phyloP scores from a whole-genome alignment of 495 filamentous ascomycete species.

The Ramalina intermedia region DNA sequence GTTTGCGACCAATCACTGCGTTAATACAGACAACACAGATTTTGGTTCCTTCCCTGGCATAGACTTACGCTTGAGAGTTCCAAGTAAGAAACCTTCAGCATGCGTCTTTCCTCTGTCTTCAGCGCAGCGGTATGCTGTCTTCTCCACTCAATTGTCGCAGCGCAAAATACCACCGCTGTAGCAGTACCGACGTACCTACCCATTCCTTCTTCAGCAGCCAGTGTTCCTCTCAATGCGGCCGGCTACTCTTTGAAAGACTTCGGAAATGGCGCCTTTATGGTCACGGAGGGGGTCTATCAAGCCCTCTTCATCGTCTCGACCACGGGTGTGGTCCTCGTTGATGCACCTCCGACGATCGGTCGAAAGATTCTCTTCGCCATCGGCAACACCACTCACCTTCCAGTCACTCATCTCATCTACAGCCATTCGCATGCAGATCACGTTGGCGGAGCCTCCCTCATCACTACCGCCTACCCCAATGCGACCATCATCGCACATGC shows the following conservation, averaged over 20 bases:
- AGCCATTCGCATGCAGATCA: slow-evolving; percentile 29
- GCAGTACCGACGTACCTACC: too few species aligned
- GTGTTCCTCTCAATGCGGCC: background rate
- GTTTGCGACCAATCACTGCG: too few species aligned
- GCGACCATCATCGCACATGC: slow-evolving; percentile 22
- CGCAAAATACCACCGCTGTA: too few species aligned
- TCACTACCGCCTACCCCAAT: background rate
- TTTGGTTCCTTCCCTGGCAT: too few species aligned
- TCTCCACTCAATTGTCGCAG: too few species aligned
- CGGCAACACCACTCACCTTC: slow-evolving; percentile 20
- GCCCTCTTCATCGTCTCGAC: slow-evolving; percentile 22
- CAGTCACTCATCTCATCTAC: slow-evolving; percentile 26
- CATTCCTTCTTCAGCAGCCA: too few species aligned
- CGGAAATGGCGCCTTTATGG: slow-evolving; percentile 25
- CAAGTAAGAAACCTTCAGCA: too few species aligned
- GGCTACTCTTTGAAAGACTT: slow-evolving; percentile 22
- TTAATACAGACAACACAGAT: too few species aligned
- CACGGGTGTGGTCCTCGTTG: slow-evolving; percentile 25
- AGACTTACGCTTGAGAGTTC: too few species aligned
- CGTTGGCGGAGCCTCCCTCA: slow-evolving; percentile 21
- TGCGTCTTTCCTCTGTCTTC: too few species aligned
- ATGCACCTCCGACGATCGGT: slow-evolving; percentile 27
- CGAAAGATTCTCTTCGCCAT: slow-evolving; percentile 22
- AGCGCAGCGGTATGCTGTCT: too few species aligned
- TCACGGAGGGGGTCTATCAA: slow-evolving; percentile 24